Conservation (phyloP, 108 stramenopile genomes). For the Cyclostephanos tholiformis region DNA sequence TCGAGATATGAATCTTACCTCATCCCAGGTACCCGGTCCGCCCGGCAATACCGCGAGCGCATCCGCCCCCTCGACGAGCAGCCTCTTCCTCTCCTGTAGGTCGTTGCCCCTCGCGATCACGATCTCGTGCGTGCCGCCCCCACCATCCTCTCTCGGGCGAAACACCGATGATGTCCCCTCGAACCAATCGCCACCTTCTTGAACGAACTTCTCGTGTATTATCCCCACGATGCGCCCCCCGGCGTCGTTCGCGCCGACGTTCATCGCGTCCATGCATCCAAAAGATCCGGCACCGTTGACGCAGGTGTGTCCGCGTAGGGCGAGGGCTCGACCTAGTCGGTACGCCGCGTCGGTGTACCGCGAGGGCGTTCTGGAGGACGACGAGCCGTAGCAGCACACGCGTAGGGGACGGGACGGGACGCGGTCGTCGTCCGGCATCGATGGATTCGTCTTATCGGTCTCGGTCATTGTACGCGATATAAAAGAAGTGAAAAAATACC, state of each 20-base stretch:
- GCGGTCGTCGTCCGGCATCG: background rate
- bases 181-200: constrained; percentile 77
- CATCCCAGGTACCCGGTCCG: constrained; percentile 94
- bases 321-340: constrained; percentile 67
- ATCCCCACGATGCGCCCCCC: constrained; percentile 87
- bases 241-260: constrained; percentile 72
- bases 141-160: background rate
- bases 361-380: constrained; percentile 67
- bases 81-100: constrained; percentile 84
- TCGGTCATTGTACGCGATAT: too few relatives aligned
- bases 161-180: constrained; percentile 60
- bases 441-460: too few relatives aligned
- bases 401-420: constrained; percentile 51
- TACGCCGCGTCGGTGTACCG: constrained; percentile 69
- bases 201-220: constrained; percentile 92
- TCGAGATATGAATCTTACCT: too few relatives aligned
- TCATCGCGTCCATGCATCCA: constrained; percentile 91
- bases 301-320: constrained; percentile 77
- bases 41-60: constrained; percentile 93
- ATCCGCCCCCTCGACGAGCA: constrained; percentile 79
- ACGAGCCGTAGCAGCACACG: constrained; percentile 85
- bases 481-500: too few relatives aligned
- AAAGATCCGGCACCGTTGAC: constrained; percentile 89
- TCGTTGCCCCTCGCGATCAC: constrained; percentile 80
- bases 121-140: constrained; percentile 60